Evolutionary conservation across 371 early-diverging fungal genomes (phyloP), one percentile per base, ranked within the genome.

Genomic region (Mucor irregularis): DNA sequence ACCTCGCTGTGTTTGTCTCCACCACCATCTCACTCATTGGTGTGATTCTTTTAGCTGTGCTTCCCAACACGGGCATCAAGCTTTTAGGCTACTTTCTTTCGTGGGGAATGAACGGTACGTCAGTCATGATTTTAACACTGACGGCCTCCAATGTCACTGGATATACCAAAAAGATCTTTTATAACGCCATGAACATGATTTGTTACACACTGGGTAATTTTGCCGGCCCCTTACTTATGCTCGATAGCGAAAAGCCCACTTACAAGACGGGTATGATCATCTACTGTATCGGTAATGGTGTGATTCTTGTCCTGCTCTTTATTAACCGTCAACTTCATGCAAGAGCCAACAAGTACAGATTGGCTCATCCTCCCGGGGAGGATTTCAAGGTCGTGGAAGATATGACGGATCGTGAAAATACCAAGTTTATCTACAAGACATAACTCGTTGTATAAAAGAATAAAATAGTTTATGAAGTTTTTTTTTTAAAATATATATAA

Each of bases 101-200:
- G 10, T 69, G 58, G 65, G 57, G 52, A 5, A 50, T 59, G 34
- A 49, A 58, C 14, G 76, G 70, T 21, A 58, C 57, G 0, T 58
- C 64, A 25, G 62, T 62, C 0, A 49, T 76, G 14, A 28, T 76
- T 2, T 47, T 67, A 0, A 61, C 71, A 0, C 51, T 65, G 16
- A 43, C 68, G n/a, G 61, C 59, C 9, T 33, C 40, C 17, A 76
- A 76, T 43, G 71, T 73, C 5, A 56, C 62, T 14, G 76, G 76
- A 9, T 76, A 76, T 25, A 66, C 69, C 5, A 76, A 76, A 38
- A 76, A 73, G 40, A 29, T 72, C 24, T 73, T 68, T 33, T 68
- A 76, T 25, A 63, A 63, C 31, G 70, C 52, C 4, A 56, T 53
- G 45, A 49, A 66, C 9, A 42, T 73, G 45, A 48, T 66, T 26